Evolutionary conservation across 2,329 filamentous ascomycete genomes (phyloP).

Genomic region (Aspergillus sp.): DNA sequence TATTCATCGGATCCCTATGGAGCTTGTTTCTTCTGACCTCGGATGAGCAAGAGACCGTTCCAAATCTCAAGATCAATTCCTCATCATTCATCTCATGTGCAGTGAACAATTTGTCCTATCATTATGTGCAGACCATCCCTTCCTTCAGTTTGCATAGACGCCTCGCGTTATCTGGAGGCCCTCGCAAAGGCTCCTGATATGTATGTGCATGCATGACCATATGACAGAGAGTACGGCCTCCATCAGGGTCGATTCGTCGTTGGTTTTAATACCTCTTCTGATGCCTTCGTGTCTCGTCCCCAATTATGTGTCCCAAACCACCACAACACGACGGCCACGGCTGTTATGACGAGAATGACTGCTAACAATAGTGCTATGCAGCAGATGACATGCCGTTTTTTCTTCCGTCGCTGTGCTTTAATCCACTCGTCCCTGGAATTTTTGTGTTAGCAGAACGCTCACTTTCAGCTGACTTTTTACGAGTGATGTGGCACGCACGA

Average conservation of each 20-base stretch:
- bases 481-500: background rate
- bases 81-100: background rate
- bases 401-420: slow-evolving; percentile 48
- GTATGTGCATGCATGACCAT: background rate
- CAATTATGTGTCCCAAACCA: slow-evolving; percentile 39
- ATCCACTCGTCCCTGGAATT: slow-evolving; percentile 53
- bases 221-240: too few species aligned
- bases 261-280: background rate
- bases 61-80: background rate
- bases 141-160: background rate
- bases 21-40: too few species aligned
- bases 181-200: background rate
- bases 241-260: too few species aligned
- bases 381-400: slow-evolving; percentile 47
- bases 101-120: background rate
- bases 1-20: too few species aligned
- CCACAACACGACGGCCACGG: slow-evolving; percentile 45
- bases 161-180: too few species aligned
- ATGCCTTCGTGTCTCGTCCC: slow-evolving; percentile 17
- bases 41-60: too few species aligned
- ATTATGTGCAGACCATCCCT: background rate
- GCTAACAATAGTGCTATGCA: slow-evolving; percentile 31
- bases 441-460: slow-evolving; percentile 2
- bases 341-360: slow-evolving; percentile 39
- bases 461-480: too few species aligned